Evolutionary conservation across 2,329 filamentous ascomycete species (phyloP).

Genomic region (Alternaria consortialis): DNA sequence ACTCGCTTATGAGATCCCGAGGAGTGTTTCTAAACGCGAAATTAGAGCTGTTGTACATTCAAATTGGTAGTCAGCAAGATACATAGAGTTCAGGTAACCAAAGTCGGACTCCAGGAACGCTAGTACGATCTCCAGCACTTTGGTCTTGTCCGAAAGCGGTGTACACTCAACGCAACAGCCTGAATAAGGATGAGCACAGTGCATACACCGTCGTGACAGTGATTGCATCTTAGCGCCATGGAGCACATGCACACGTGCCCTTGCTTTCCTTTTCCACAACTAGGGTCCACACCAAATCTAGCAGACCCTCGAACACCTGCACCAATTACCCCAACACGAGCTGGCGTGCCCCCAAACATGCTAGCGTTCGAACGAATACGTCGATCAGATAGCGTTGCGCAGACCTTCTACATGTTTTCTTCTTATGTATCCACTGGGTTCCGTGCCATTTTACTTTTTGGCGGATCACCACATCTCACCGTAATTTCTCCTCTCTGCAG

Average conservation of each 20-base stretch:
- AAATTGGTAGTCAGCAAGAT: neutral
- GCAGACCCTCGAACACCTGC: neutral
- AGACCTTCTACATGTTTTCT: neutral
- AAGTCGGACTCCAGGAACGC: neutral
- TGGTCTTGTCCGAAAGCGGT: neutral
- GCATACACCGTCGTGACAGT: slow-evolving; percentile 1
- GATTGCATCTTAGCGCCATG: neutral
- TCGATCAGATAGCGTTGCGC: neutral
- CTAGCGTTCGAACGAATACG: neutral
- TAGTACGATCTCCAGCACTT: neutral
- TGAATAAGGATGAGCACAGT: slow-evolving; percentile 2
- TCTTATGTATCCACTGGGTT: neutral
- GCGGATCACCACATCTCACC: neutral
- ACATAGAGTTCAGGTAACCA: neutral
- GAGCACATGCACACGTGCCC: neutral
- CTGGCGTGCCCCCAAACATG: neutral
- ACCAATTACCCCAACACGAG: neutral
- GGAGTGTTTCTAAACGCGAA: neutral
- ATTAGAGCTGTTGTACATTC: neutral
- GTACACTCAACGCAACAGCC: neutral
- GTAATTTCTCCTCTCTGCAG: slow-evolving; percentile 1
- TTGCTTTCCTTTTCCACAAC: neutral
- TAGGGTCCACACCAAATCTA: slow-evolving; percentile 3
- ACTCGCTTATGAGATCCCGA: neutral
- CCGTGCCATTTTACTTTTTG: neutral